A percentile compares a stretch with the other conserved stretches of the same genome.
These are phyloP conservation scores for Fomitopsis pulvina DNA, from an alignment of 768 basidiomycete species.

Conservation along the genomic window DNA sequence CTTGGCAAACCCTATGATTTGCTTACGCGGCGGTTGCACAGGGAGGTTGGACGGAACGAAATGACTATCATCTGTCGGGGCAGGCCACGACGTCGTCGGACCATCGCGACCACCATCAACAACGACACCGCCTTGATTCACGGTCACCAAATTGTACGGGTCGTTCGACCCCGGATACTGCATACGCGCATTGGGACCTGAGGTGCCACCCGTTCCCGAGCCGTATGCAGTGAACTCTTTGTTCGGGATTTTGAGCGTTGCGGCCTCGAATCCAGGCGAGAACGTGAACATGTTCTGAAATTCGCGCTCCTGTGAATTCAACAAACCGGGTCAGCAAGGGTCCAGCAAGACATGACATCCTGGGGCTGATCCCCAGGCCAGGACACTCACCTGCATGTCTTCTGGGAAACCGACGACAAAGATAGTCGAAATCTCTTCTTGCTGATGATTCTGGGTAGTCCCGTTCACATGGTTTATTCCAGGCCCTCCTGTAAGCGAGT, in stretches of 20 bases:
- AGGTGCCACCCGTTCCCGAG: conserved; percentile 21
- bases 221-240: conserved; percentile 80
- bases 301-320: conserved; percentile 76
- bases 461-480: conserved; percentile 24
- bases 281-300: conserved; percentile 99
- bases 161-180: conserved; percentile 53
- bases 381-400: conserved; percentile 80
- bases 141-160: conserved; percentile 77
- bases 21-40: conserved; percentile 53
- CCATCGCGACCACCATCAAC: conserved; percentile 74
- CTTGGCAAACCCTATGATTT: conserved; percentile 98
- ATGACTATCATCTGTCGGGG: conserved; percentile 31
- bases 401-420: conserved; percentile 99
- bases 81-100: conserved; percentile 63
- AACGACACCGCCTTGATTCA: conserved; percentile 80
- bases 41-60: conserved; percentile 23
- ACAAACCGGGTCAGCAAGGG: conserved; percentile 10
- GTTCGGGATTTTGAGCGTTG: conserved; percentile 95
- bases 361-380: not conserved
- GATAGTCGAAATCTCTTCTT: conserved; percentile 91
- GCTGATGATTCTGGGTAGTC: conserved; percentile 19
- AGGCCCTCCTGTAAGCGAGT: conserved; percentile 9
- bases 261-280: conserved; percentile 91
- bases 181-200: conserved; percentile 14
- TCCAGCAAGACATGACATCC: conserved; percentile 9